Base-by-base conservation (phyloP, 768 basidiomycete genomes). In the Panaeolus cyanescens region DNA sequence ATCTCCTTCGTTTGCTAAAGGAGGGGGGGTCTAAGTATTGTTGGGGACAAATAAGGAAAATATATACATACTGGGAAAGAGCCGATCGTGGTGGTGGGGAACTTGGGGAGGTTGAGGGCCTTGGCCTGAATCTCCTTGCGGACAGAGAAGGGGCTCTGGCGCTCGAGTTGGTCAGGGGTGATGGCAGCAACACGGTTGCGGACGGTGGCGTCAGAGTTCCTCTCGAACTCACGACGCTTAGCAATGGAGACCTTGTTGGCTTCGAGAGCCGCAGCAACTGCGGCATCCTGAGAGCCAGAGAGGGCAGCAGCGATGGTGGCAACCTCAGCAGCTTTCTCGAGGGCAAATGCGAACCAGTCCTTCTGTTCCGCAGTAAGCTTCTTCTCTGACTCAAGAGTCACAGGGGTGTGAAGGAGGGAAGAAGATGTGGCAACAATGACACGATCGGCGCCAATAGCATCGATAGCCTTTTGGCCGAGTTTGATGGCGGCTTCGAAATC, bases 331-430 rank as follows among this genome's bases (percentile, higher is more conserved):
- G 91, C 92, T 83, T 99, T 99, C 85, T 99, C 96, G 62, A 92
- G 80, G 56, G 97, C 97, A 75, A 99, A 99, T 5, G 97, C 93
- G 81, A 99, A 94, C 96, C 97, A 99, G 72, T 96, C 95, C 79
- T 89, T 92, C 76, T 95, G 92, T 75, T 96, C 86, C 19, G 82
- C 73, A 32, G 92, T 91, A 70, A 99, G 83, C 79, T 95, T 93
- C 67, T 84, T 93, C 84, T 99, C 97, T 31, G 89, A 90, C 50
- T 88, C 88, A 74, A 99, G 87, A 56, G 96, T 96, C 73, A 99
- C 96, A 33, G 97, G 97, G 42, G 92, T 98, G 84, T 99, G 97
- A 67, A 99, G 88, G 70, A 99, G 93, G 59, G 97, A 99, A 28
- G 97, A 99, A 5, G 97, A 98, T 37, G 97, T 95, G 36, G 93